Evolutionary conservation across 345 rosid species (phyloP).

Genomic region (Melaleuca alternifolia): DNA sequence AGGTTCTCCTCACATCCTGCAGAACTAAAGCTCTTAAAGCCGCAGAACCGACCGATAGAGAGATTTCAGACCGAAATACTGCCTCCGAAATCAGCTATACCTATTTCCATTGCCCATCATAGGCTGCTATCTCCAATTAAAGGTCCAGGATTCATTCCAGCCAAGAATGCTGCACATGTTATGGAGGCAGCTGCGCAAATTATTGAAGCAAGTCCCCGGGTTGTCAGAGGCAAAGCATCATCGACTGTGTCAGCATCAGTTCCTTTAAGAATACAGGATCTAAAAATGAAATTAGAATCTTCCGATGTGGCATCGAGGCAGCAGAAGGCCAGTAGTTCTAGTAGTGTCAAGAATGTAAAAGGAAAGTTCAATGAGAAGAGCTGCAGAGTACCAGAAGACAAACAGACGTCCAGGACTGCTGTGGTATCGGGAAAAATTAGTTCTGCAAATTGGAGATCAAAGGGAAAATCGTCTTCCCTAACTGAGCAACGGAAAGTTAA

Average conservation of each 20-base stretch:
- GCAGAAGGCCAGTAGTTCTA: conserved; percentile 16
- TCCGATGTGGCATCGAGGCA: conserved; percentile 33
- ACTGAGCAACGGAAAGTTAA: conserved; percentile 35
- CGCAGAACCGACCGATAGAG: conserved; percentile 42
- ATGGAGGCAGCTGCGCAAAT: conserved; percentile 82
- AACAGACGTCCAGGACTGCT: conserved; percentile 7
- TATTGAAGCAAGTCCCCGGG: conserved; percentile 57
- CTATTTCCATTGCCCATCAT: conserved; percentile 43
- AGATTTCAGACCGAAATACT: conserved; percentile 74
- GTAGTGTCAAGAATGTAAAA: conserved; percentile 11
- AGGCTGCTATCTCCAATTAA: conserved; percentile 74
- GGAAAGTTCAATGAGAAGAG: conserved; percentile 30
- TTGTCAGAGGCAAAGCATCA: conserved; percentile 27
- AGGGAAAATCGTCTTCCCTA: conserved; percentile 28
- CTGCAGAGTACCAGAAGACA: conserved; percentile 8
- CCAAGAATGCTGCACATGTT: conserved; percentile 44
- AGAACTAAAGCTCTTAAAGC: conserved; percentile 27
- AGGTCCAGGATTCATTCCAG: conserved; percentile 44
- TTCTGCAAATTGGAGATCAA: conserved; percentile 26
- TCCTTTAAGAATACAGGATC: conserved; percentile 63
- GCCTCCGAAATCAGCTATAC: conserved; percentile 72
- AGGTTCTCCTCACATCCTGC: conserved; percentile 17
- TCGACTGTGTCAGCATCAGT: conserved; percentile 39
- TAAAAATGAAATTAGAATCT: conserved; percentile 72
- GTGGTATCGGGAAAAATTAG: conserved; percentile 10